Conservation (phyloP, 2,329 filamentous ascomycete species). For the Xylariaceae sp. region DNA sequence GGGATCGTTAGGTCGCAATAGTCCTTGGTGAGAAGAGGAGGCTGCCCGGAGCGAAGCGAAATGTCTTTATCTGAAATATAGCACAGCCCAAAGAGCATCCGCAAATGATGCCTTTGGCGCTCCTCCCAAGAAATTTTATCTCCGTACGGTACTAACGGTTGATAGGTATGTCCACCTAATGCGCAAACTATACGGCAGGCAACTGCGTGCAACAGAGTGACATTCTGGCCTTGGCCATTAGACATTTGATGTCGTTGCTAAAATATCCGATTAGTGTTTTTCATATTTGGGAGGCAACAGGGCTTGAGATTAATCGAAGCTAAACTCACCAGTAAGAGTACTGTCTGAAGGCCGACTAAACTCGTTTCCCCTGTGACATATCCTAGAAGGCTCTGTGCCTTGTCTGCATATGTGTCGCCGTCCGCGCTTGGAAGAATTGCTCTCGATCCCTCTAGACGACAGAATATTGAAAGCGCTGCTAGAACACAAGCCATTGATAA, state of each 20-base stretch:
- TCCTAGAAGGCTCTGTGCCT: neutral
- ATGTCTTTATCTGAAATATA: conserved; percentile 15
- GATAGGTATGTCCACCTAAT: conserved; percentile 3
- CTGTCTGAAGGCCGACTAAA: neutral
- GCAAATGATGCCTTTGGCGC: conserved; percentile 4
- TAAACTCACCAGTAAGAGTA: neutral
- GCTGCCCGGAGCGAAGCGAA: conserved; percentile 9
- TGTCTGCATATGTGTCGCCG: neutral
- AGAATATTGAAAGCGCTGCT: conserved; percentile 1
- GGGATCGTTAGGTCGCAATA: conserved; percentile 12
- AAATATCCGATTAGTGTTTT: neutral
- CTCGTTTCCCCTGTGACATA: conserved; percentile 1
- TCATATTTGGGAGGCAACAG: neutral
- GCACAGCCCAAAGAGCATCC: conserved; percentile 8
- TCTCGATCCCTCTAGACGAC: neutral
- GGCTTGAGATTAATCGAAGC: neutral
- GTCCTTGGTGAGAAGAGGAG: conserved; percentile 12
- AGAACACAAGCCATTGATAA: neutral
- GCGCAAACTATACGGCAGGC: conserved; percentile 13
- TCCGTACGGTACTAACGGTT: neutral
- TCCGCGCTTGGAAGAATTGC: neutral
- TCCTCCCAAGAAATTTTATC: neutral
- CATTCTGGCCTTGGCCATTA: neutral
- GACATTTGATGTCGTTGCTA: conserved; percentile 1
- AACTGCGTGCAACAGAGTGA: neutral